Evolutionary conservation across 257 asterid species (phyloP), one percentile per base, ranked within the genome.

Genomic region (Gentiana macrophylla): DNA sequence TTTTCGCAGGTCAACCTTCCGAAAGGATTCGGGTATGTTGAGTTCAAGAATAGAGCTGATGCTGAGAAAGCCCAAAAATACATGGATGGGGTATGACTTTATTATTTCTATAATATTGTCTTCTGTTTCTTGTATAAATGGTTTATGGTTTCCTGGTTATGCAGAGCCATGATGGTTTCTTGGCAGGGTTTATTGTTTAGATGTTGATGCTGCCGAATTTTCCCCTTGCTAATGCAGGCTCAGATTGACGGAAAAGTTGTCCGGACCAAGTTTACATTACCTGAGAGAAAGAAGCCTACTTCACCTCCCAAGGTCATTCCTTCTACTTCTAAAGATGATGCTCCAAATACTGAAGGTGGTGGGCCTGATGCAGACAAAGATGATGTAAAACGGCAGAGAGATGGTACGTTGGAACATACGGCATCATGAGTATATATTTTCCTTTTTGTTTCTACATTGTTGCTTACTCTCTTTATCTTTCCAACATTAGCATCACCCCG

Each of bases 201-300:
- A 41, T 41, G 46, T 41, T 4, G 8, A 52, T 46, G 50, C 38
- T 12, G 7, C 4, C 2, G 32, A 13, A 49, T 46, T 41, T 67
- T 59, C 58, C 9, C 9, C 46, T 41, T 41, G 46, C 46, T 56
- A 57, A 37, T 84, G 60, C 78, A 92, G 97, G 95, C 97, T 48
- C 99, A 92, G 72, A 72, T 92, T 74, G 97, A 92, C 77, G 99
- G 99, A 38, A 92, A 83, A 80, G 84, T 92, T 70, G 91, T 88
- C 45, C 73, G 74, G 45, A 90, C 97, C 70, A 88, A 79, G 74
- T 92, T 92, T 60, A 88, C 99, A 13, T 71, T 92, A 63, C 91
- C 99, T 12, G 97, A 85, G 76, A 74, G 99, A 62, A 92, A 92
- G 81, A 88, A 70, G 72, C 73, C 74, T 59, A 45, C 79, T 56